These are phyloP conservation scores for Phlegmacium glaucopus DNA, from an alignment of 768 basidiomycete species.

Conservation along the genomic window DNA sequence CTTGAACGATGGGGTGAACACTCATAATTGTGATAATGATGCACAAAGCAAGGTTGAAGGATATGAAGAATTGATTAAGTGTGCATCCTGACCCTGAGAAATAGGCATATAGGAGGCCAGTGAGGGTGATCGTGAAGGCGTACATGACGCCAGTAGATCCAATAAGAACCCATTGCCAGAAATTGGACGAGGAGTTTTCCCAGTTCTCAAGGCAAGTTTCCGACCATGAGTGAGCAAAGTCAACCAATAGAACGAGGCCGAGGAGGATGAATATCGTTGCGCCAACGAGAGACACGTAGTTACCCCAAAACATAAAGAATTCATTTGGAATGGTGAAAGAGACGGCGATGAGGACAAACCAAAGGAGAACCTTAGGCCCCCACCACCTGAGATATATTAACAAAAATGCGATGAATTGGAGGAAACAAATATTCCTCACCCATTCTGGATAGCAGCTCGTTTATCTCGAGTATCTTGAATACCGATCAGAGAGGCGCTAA, in stretches of 20 bases:
- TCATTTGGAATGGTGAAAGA: slow-evolving; percentile 96
- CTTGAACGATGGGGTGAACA: slow-evolving; percentile 84
- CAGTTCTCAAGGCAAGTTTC: slow-evolving; percentile 96
- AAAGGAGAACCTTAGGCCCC: slow-evolving; percentile 93
- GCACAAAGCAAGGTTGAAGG: slow-evolving; percentile 83
- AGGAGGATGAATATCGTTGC: slow-evolving; percentile 95
- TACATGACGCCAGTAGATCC: slow-evolving; percentile 92
- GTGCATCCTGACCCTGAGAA: slow-evolving; percentile 86
- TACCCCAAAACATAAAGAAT: slow-evolving; percentile 98
- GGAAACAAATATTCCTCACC: slow-evolving; percentile 44
- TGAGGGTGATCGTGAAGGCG: slow-evolving; percentile 77
- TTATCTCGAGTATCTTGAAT: slow-evolving; percentile 89
- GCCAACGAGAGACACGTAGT: slow-evolving; percentile 87
- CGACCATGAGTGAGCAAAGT: slow-evolving; percentile 98
- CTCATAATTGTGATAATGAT: slow-evolving; percentile 78
- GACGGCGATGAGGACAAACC: slow-evolving; percentile 75
- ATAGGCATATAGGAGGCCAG: slow-evolving; percentile 86
- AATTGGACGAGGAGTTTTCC: slow-evolving; percentile 79
- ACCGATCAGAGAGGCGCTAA: slow-evolving; percentile 78
- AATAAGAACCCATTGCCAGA: slow-evolving; percentile 97
- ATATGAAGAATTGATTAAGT: slow-evolving; percentile 96
- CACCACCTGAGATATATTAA: slow-evolving; percentile 69
- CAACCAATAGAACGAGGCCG: slow-evolving; percentile 94
- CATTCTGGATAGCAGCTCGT: slow-evolving; percentile 95
- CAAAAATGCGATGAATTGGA: slow-evolving; percentile 3